Conservation (phyloP, 2,329 filamentous ascomycete genomes). For the Daldinia sp. region DNA sequence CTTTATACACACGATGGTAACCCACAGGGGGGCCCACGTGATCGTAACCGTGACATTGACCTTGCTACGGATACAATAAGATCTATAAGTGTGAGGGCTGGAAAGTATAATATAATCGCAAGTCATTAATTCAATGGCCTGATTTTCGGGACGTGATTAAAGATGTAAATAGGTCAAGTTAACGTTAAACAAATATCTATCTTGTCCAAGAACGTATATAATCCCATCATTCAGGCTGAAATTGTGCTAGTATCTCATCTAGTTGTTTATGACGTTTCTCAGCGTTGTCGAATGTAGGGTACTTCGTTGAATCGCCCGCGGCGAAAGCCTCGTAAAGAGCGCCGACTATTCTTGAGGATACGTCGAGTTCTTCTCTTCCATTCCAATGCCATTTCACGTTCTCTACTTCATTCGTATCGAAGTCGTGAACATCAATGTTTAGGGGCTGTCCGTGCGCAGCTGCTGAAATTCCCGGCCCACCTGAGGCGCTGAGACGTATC, state of each 20-base stretch:
- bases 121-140: no score
- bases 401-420: not conserved
- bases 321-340: slow-evolving; percentile 4
- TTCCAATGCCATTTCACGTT: not conserved
- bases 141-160: no score
- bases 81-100: no score
- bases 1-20: no score
- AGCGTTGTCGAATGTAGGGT: not conserved
- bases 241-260: not conserved
- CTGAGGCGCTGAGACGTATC: slow-evolving; percentile 2
- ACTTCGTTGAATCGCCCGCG: not conserved
- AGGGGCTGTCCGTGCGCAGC: not conserved
- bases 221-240: not conserved
- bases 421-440: not conserved
- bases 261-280: not conserved
- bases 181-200: no score
- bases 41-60: no score
- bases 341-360: slow-evolving; percentile 2
- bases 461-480: slow-evolving; percentile 2
- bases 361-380: not conserved
- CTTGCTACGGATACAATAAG: no score
- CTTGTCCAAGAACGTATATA: no score
- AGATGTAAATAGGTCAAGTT: no score
- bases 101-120: no score
- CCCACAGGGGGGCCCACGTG: no score